Conservation (phyloP, 108 stramenopile species). For the Skeletonema marinoi region DNA sequence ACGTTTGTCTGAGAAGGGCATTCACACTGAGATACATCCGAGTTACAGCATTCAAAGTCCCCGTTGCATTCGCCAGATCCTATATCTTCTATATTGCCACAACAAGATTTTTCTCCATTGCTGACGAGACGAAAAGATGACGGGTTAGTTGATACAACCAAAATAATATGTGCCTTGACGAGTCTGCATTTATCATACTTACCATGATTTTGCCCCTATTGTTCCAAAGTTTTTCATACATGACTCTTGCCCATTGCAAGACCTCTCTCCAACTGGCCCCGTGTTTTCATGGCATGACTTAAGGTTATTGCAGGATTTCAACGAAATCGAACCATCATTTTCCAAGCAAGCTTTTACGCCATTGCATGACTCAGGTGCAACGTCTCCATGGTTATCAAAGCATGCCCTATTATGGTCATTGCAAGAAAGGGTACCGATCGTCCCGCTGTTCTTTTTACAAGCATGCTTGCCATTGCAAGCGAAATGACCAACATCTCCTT, state of each 20-base stretch:
- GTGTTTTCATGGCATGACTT: background rate
- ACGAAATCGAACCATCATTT: background rate
- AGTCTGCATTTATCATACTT: background rate
- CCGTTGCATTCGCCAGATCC: background rate
- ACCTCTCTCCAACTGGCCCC: background rate
- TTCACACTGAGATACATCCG: background rate
- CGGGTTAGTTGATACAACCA: background rate
- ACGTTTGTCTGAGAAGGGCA: background rate
- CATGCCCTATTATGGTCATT: background rate
- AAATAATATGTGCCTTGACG: background rate
- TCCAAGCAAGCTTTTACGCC: background rate
- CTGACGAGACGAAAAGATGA: background rate
- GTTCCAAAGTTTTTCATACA: background rate
- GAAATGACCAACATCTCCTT: background rate
- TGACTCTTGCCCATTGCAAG: background rate
- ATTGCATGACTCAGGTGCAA: background rate
- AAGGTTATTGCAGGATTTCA: background rate
- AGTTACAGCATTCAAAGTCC: constrained; percentile 1
- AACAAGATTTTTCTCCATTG: constrained; percentile 1
- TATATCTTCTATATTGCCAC: background rate
- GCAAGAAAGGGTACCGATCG: background rate
- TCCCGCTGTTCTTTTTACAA: background rate
- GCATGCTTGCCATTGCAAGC: background rate
- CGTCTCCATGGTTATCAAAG: background rate
- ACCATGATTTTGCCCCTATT: background rate